phyloP scores from a whole-genome alignment of 306 rosid species.

The Castanea crenata region DNA sequence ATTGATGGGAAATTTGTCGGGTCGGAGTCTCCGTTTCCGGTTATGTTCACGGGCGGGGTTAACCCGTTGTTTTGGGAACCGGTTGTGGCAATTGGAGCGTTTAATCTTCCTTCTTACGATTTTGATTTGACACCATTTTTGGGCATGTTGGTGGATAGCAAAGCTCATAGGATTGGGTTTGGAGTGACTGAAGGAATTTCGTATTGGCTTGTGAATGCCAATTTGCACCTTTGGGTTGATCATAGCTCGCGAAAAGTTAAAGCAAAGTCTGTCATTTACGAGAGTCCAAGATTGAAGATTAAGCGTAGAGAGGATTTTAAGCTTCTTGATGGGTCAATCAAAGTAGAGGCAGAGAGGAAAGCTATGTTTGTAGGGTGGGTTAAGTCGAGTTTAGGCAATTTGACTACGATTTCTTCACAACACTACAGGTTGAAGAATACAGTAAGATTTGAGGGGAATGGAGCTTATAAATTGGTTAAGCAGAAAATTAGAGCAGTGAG shows the following conservation, averaged over 20 bases:
- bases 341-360: slow-evolving; percentile 47
- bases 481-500: slow-evolving; percentile 44
- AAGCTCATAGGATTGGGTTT: slow-evolving; percentile 51
- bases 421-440: slow-evolving; percentile 35
- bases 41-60: slow-evolving; percentile 74
- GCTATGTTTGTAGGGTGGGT: slow-evolving; percentile 58
- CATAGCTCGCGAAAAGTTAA: slow-evolving; percentile 31
- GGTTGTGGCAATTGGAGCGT: slow-evolving; percentile 78
- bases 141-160: slow-evolving; percentile 57
- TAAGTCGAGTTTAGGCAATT: slow-evolving; percentile 57
- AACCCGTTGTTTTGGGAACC: slow-evolving; percentile 85
- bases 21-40: slow-evolving; percentile 80
- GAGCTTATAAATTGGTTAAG: slow-evolving; percentile 50
- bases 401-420: slow-evolving; percentile 43
- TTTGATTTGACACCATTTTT: slow-evolving; percentile 71
- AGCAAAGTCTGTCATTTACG: slow-evolving; percentile 8
- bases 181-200: slow-evolving; percentile 66
- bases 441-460: slow-evolving; percentile 38
- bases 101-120: slow-evolving; percentile 64
- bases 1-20: slow-evolving; percentile 64
- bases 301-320: slow-evolving; percentile 37
- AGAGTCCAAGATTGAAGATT: slow-evolving; percentile 33
- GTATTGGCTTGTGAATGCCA: slow-evolving; percentile 79
- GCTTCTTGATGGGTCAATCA: slow-evolving; percentile 65
- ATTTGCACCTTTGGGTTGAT: slow-evolving; percentile 83